phyloP scores from a whole-genome alignment of 176 grass and related monocot genomes.

The Ensete ventricosum region DNA sequence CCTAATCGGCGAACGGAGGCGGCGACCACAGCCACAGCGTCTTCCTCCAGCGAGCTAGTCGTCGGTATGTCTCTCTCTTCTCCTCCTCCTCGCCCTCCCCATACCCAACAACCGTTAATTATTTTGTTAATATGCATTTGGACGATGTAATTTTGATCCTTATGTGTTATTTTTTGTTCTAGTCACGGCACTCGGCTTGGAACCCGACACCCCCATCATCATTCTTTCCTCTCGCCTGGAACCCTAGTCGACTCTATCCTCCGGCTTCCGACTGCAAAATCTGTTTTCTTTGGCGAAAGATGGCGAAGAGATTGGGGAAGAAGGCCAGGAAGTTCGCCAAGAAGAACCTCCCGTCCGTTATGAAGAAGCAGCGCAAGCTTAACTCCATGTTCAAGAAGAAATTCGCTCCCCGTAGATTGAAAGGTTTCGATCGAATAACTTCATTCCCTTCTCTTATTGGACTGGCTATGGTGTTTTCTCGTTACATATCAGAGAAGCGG shows the following conservation, averaged over 20 bases:
- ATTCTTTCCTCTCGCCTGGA: no score
- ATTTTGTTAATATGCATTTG: no score
- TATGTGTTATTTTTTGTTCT: no score
- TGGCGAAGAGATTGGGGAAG: slow-evolving; percentile 95
- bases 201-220: no score
- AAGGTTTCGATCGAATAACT: slow-evolving; percentile 15
- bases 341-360: slow-evolving; percentile 66
- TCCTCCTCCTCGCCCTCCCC: no score
- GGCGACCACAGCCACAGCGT: no score
- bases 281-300: background rate
- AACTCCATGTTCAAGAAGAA: slow-evolving; percentile 51
- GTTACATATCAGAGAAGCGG: background rate
- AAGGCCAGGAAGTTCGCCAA: slow-evolving; percentile 88
- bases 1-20: no score
- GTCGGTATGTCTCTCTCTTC: background rate
- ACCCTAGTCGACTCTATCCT: no score
- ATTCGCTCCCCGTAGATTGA: slow-evolving; percentile 24
- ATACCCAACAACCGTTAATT: background rate
- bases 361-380: slow-evolving; percentile 71
- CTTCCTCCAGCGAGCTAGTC: no score
- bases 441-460: background rate
- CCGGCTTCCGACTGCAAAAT: no score
- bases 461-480: background rate
- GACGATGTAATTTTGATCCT: no score
- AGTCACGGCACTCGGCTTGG: no score